A percentile compares a stretch with the other conserved stretches of the same genome.
Conservation (phyloP, 495 filamentous ascomycete genomes). For the Aeminium ludgeri region DNA sequence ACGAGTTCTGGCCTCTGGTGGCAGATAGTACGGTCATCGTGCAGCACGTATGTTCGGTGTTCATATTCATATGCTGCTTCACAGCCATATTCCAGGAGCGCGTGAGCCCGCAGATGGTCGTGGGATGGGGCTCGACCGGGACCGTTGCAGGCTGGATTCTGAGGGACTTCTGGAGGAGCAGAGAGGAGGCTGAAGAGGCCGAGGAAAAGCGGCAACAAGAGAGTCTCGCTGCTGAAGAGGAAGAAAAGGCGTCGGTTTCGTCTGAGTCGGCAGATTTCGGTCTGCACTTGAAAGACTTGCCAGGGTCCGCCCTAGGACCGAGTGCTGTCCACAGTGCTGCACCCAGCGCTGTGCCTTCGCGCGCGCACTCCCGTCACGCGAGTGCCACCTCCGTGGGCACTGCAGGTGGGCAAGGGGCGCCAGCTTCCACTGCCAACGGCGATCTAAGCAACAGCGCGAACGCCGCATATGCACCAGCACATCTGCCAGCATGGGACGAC, state of each 20-base stretch:
- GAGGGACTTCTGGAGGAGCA: conserved; percentile 74
- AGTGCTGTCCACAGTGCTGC: neutral
- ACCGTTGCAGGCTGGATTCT: conserved; percentile 79
- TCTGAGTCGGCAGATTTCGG: conserved; percentile 6
- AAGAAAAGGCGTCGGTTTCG: neutral
- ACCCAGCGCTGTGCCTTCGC: neutral
- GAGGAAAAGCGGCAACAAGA: conserved; percentile 19
- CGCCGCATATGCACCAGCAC: neutral
- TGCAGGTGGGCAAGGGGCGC: neutral
- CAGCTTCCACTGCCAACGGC: neutral
- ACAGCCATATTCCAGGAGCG: conserved; percentile 73
- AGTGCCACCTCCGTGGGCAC: conserved; percentile 6
- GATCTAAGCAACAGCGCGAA: neutral
- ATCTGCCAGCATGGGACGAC: conserved; percentile 18
- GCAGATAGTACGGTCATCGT: conserved; percentile 93
- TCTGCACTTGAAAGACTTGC: conserved; percentile 3
- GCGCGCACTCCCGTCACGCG: conserved; percentile 9
- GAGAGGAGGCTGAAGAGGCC: conserved; percentile 33
- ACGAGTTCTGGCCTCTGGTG: conserved; percentile 95
- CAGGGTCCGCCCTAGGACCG: neutral
- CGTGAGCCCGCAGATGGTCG: conserved; percentile 71
- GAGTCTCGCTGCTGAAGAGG: conserved; percentile 25
- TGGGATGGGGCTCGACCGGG: conserved; percentile 62
- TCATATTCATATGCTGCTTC: conserved; percentile 88
- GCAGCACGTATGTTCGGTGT: conserved; percentile 86